Evolutionary conservation across 2,329 filamentous ascomycete genomes (phyloP), one percentile per base, ranked within the genome.

Genomic region (Fusarium sp.): DNA sequence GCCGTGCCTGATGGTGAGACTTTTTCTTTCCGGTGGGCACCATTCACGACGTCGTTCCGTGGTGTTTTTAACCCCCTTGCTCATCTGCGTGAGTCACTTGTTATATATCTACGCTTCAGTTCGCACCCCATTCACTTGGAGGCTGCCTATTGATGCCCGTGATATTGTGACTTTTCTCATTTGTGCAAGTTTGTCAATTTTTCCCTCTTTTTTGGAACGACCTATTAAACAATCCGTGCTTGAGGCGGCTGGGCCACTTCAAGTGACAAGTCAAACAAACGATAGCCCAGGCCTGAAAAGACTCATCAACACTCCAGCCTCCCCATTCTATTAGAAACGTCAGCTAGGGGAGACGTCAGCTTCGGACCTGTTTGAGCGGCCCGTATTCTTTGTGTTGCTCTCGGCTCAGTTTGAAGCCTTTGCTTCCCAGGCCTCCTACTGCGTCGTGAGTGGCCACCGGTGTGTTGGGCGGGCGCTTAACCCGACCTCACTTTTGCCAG

Each of bases 121-220:
- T 52, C 65, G 71, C 66, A 71, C 69, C 72, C 75, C 78, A 80
- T 77, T 80, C 68, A 74, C 64, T 80, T 80, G 77, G 78, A 37
- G 70, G 74, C 58, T 71, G 69, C 59, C 60, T 58, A 60, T 59
- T 56, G 65, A 71, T 63, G 68, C 66, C 65, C 63, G 68, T 78
- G 69, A 69, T 69, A 65, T 69, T 54, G 43, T 59, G 40, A 12
- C 62, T 64, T 62, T 66, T 14, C 47, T 64, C 71, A 62, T 52
- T 32, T 72, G 69, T 64, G 66, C 69, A 74, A 75, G 69, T 64
- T 59, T 68, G 70, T 72, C 65, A 47, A 47, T 66, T 66, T 38
- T 61, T 38, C 64, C 63, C 66, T 65, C 30, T 63, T 37, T 37
- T 69, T 65, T 63, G 71, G 71, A 76, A 68, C 71, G 68, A 68